These are phyloP conservation scores for Thermochaetoides thermophila DNA, from an alignment of 495 filamentous ascomycete species.

Conservation along the genomic window DNA sequence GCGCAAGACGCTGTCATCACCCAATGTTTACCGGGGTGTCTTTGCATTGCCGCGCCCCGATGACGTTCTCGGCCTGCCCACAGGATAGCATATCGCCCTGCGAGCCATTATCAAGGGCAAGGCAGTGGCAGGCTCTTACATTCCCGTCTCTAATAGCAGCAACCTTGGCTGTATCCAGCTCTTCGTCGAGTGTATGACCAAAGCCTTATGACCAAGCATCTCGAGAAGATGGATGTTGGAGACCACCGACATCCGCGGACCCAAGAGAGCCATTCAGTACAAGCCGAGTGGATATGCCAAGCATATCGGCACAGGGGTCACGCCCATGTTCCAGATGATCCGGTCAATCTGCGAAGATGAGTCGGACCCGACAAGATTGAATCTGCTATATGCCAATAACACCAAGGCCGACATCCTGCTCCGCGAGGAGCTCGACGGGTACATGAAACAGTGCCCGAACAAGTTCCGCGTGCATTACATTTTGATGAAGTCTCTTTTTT, in stretches of 20 bases:
- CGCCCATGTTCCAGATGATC: constrained; percentile 76
- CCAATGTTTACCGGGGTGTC: constrained; percentile 33
- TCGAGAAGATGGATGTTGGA: constrained; percentile 66
- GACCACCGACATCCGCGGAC: constrained; percentile 47
- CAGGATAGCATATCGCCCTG: constrained; percentile 57
- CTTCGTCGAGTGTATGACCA: constrained; percentile 76
- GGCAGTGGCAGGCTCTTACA: constrained; percentile 77
- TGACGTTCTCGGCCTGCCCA: constrained; percentile 34
- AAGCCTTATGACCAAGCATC: constrained; percentile 76
- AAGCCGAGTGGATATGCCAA: constrained; percentile 82
- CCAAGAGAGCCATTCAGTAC: constrained; percentile 69
- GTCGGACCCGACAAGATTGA: constrained; percentile 87
- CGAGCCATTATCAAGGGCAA: constrained; percentile 68
- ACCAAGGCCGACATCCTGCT: constrained; percentile 74
- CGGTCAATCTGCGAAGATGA: constrained; percentile 86
- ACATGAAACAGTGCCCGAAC: constrained; percentile 82
- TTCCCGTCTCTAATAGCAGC: constrained; percentile 72
- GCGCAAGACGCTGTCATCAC: constrained; percentile 26
- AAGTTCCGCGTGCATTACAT: constrained; percentile 81
- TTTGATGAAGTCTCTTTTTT: no score
- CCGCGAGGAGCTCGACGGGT: constrained; percentile 60
- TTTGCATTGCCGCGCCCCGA: constrained; percentile 32
- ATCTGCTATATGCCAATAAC: constrained; percentile 78
- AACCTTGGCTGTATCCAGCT: constrained; percentile 69
- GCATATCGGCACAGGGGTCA: constrained; percentile 85